Percentiles rank a stretch among this genome's conserved stretches.
Evolutionary conservation across 345 rosid genomes (phyloP).

Genomic region (Aethionema arabicum): DNA sequence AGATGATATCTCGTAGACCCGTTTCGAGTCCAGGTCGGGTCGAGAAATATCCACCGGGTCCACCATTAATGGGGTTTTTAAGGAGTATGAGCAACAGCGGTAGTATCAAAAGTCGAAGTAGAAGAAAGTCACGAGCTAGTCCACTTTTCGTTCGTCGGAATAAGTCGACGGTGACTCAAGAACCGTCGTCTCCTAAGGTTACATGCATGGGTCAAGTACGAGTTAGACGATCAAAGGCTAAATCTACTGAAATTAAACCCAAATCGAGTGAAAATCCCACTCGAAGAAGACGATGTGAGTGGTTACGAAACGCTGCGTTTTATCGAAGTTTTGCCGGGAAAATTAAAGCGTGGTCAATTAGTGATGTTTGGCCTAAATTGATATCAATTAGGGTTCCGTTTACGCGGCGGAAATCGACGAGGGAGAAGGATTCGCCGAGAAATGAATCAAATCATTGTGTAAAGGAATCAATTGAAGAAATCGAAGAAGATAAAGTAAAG

Average conservation of each 20-base stretch:
- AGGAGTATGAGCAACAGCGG: constrained; percentile 42
- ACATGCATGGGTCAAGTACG: constrained; percentile 99
- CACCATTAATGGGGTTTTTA: constrained; percentile 67
- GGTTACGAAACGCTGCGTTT: constrained; percentile 44
- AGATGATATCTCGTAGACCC: constrained; percentile 62
- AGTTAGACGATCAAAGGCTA: constrained; percentile 56
- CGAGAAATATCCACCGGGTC: constrained; percentile 57
- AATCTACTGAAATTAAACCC: constrained; percentile 11
- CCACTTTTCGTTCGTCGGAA: constrained; percentile 74
- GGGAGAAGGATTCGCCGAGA: constrained; percentile 33
- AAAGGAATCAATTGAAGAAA: constrained; percentile 27
- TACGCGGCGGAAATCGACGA: constrained; percentile 33
- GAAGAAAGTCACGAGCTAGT: constrained; percentile 78
- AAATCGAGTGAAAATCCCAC: constrained; percentile 22
- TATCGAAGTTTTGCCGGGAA: constrained; percentile 29
- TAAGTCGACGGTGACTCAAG: constrained; percentile 55
- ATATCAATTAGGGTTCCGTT: background rate
- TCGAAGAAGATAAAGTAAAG: constrained; percentile 20
- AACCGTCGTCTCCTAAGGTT: constrained; percentile 89
- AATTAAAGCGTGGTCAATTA: constrained; percentile 34
- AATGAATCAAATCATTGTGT: constrained; percentile 36
- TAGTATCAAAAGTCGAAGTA: constrained; percentile 43
- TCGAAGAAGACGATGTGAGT: constrained; percentile 41
- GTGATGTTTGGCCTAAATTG: constrained; percentile 47
- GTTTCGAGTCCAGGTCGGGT: constrained; percentile 77